Conservation (phyloP, 2,329 filamentous ascomycete genomes). For the Thielaviopsis musarum region DNA sequence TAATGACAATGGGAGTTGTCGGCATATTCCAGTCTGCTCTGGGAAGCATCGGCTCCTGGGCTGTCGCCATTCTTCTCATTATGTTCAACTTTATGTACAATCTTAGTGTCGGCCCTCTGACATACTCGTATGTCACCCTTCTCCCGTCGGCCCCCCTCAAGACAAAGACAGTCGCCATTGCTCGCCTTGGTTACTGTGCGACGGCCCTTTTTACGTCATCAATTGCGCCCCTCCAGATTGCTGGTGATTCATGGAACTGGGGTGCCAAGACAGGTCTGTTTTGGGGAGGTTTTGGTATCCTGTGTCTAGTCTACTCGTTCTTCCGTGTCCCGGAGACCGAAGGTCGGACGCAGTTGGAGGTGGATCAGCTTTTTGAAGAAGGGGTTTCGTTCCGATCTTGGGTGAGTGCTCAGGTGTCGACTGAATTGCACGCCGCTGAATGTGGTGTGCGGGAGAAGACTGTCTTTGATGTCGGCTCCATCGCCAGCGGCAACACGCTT, state of each 20-base stretch:
- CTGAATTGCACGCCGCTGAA: background rate
- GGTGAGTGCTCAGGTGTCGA: background rate
- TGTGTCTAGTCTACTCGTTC: constrained; percentile 27
- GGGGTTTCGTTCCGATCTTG: constrained; percentile 6
- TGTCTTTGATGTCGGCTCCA: constrained; percentile 1
- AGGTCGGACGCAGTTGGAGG: constrained; percentile 17
- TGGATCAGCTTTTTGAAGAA: constrained; percentile 19
- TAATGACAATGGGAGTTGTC: constrained; percentile 24
- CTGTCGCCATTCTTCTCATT: constrained; percentile 17
- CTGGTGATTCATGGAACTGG: constrained; percentile 21
- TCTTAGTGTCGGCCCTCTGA: constrained; percentile 21
- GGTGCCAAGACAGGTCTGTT: constrained; percentile 24
- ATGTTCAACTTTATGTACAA: constrained; percentile 18
- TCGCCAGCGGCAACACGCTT: background rate
- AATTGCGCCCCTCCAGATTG: constrained; percentile 16
- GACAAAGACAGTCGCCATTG: constrained; percentile 19
- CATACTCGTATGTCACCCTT: constrained; percentile 21
- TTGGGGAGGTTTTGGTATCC: constrained; percentile 21
- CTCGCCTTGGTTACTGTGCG: constrained; percentile 18
- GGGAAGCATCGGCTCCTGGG: constrained; percentile 15
- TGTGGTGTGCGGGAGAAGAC: background rate
- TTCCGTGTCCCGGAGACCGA: constrained; percentile 25
- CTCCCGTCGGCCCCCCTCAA: constrained; percentile 21
- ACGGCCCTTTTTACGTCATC: constrained; percentile 15
- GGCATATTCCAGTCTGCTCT: constrained; percentile 23